phyloP scores from a whole-genome alignment of 805 yeast species.

The Candida pini region DNA sequence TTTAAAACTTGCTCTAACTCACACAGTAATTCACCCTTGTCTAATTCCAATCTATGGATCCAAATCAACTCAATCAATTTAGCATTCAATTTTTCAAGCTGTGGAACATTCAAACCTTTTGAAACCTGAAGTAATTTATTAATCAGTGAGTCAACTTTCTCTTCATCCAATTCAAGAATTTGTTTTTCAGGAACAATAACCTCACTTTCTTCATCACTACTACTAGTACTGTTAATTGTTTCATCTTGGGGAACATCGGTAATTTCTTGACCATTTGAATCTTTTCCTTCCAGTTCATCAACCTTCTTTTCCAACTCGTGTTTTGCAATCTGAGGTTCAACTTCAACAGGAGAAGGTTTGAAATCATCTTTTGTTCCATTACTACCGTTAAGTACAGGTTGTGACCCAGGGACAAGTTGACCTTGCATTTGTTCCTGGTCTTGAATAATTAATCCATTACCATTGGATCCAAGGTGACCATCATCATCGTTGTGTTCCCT shows the following conservation, averaged over 20 bases:
- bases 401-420: slow-evolving; percentile 14
- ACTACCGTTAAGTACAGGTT: slow-evolving; percentile 1
- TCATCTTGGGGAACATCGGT: slow-evolving; percentile 3
- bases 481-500: slow-evolving; percentile 1
- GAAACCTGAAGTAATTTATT: slow-evolving; percentile 34
- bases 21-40: slow-evolving; percentile 35
- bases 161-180: slow-evolving; percentile 29
- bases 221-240: background rate
- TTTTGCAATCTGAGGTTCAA: slow-evolving; percentile 8
- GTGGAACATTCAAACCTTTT: slow-evolving; percentile 40
- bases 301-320: slow-evolving; percentile 12
- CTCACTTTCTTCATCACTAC: slow-evolving; percentile 13
- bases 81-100: slow-evolving; percentile 61
- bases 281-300: slow-evolving; percentile 9
- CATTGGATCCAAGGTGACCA: background rate
- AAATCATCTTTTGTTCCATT: background rate
- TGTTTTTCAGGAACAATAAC: slow-evolving; percentile 21
- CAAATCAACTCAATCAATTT: slow-evolving; percentile 67
- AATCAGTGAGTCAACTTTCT: slow-evolving; percentile 24
- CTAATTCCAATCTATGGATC: slow-evolving; percentile 50
- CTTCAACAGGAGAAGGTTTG: slow-evolving; percentile 12
- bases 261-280: slow-evolving; percentile 4
- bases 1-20: slow-evolving; percentile 25
- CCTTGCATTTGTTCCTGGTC: slow-evolving; percentile 16
- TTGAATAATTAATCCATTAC: slow-evolving; percentile 1